Percentiles rank a stretch among this genome's conserved stretches.
phyloP scores from a whole-genome alignment of 805 yeast genomes.

The Gaillardinia entomophila region DNA sequence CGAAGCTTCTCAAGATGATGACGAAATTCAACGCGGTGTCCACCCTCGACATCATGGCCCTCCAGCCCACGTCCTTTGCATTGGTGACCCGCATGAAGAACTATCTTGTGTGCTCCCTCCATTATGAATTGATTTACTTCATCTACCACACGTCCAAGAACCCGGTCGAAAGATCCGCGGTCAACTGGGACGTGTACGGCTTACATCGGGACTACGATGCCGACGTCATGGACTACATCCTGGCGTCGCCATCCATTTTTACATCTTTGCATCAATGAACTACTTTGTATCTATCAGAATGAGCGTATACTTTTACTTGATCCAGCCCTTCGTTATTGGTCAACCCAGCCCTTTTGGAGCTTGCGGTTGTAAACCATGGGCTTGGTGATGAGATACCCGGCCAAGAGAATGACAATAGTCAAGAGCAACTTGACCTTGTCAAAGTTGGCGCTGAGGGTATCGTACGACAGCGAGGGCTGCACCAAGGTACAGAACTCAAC shows the following conservation, averaged over 20 bases:
- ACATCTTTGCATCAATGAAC: conserved; percentile 1
- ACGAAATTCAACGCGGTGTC: conserved; percentile 7
- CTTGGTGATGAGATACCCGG: conserved; percentile 41
- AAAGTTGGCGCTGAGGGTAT: conserved; percentile 61
- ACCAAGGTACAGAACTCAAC: conserved; percentile 74
- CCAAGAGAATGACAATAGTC: conserved; percentile 51
- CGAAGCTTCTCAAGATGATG: conserved; percentile 8
- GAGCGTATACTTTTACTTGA: neutral
- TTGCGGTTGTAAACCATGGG: conserved; percentile 55
- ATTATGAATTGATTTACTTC: conserved; percentile 36
- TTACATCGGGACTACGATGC: conserved; percentile 11
- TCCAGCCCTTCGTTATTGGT: conserved; percentile 3
- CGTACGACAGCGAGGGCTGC: conserved; percentile 82
- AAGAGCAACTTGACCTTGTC: conserved; percentile 56
- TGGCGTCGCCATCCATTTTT: conserved; percentile 1
- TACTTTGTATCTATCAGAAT: neutral
- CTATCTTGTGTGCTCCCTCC: conserved; percentile 29
- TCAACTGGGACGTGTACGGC: conserved; percentile 27
- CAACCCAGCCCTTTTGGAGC: conserved; percentile 50
- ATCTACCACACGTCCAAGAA: conserved; percentile 20
- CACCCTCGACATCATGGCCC: conserved; percentile 3
- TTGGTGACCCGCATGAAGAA: conserved; percentile 28
- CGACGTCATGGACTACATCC: conserved; percentile 13
- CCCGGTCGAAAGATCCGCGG: conserved; percentile 4
- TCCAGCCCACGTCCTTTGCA: conserved; percentile 14